Conservation (phyloP, 2,329 filamentous ascomycete genomes). For the Tolypocladium capitatum region DNA sequence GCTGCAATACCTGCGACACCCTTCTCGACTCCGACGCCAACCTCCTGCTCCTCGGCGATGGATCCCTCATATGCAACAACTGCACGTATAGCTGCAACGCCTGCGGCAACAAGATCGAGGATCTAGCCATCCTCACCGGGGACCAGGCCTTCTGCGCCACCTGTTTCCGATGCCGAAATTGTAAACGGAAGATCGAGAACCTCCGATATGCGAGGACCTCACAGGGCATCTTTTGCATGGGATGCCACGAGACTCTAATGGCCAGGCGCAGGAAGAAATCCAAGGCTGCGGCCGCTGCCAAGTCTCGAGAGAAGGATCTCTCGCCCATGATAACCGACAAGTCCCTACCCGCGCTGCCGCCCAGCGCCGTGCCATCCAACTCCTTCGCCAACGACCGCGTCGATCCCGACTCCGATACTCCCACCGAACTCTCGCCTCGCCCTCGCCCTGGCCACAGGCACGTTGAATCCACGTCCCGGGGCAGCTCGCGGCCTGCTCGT, state of each 20-base stretch:
- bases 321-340: constrained; percentile 71
- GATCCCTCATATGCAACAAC: constrained; percentile 97
- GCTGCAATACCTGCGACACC: constrained; percentile 89
- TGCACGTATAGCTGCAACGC: constrained; percentile 98
- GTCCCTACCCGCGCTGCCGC: constrained; percentile 79
- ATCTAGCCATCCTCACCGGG: constrained; percentile 90
- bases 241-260: constrained; percentile 94
- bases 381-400: constrained; percentile 48
- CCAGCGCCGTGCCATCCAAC: constrained; percentile 52
- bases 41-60: constrained; percentile 89
- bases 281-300: constrained; percentile 48
- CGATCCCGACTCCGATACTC: constrained; percentile 50
- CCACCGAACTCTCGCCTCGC: constrained; percentile 55
- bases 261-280: constrained; percentile 78
- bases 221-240: constrained; percentile 99
- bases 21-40: constrained; percentile 97
- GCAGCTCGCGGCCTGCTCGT: constrained; percentile 35
- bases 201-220: constrained; percentile 93
- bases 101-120: constrained; percentile 95
- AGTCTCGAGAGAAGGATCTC: constrained; percentile 48
- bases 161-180: constrained; percentile 95
- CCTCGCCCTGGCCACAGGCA: constrained; percentile 38
- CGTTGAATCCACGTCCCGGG: constrained; percentile 42
- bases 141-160: constrained; percentile 97
- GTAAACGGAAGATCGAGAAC: constrained; percentile 98